phyloP scores from a whole-genome alignment of 805 yeast genomes.

The Debaryomyces hansenii region DNA sequence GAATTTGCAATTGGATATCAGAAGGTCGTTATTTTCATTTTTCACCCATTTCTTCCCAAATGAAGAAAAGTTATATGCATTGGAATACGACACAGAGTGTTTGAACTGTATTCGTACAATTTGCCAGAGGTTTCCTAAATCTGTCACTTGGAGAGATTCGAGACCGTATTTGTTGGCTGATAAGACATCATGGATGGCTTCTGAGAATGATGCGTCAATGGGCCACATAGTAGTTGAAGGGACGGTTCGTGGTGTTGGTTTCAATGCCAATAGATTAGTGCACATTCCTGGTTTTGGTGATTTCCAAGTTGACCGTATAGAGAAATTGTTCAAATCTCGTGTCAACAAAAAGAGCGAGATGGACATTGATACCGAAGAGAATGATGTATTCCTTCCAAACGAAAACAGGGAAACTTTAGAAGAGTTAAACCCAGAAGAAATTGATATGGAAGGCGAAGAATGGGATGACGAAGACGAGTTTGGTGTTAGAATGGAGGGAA shows the following conservation, averaged over 20 bases:
- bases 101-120: conserved; percentile 68
- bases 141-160: conserved; percentile 89
- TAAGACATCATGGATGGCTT: conserved; percentile 39
- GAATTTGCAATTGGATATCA: conserved; percentile 68
- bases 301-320: conserved; percentile 70
- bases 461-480: conserved; percentile 33
- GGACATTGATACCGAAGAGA: conserved; percentile 22
- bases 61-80: conserved; percentile 71
- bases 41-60: conserved; percentile 53
- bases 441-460: conserved; percentile 41
- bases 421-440: conserved; percentile 56
- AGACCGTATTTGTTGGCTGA: conserved; percentile 88
- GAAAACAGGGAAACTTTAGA: conserved; percentile 59
- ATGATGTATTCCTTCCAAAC: conserved; percentile 24
- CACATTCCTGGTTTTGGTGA: conserved; percentile 93
- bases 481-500: conserved; percentile 61
- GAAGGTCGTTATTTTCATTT: conserved; percentile 43
- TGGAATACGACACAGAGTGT: conserved; percentile 71
- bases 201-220: conserved; percentile 22
- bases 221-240: conserved; percentile 69
- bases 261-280: conserved; percentile 72
- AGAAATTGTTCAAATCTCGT: conserved; percentile 32
- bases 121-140: conserved; percentile 85
- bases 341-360: conserved; percentile 6
- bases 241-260: conserved; percentile 81